A percentile compares a stretch with the other conserved stretches of the same genome.
Conservation (phyloP, 176 grass and related monocot species). For the maize (Zea mays) region DNA sequence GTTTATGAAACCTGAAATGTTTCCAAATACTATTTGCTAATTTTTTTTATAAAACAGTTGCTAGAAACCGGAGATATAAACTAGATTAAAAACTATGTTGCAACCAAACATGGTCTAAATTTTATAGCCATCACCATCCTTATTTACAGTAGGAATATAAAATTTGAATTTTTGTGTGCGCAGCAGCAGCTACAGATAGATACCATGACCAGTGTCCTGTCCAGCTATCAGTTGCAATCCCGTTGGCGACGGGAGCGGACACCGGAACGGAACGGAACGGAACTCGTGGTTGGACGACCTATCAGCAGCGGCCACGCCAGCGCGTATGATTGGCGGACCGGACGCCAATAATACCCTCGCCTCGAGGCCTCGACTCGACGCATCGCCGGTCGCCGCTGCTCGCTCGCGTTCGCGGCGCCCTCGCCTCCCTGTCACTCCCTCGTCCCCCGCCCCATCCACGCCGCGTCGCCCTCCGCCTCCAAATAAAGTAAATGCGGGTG, state of each 20-base stretch:
- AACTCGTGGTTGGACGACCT: background rate
- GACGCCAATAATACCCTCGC: slow-evolving; percentile 31
- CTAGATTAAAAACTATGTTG: no score
- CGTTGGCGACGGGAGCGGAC: background rate
- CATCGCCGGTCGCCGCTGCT: slow-evolving; percentile 12
- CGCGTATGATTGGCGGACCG: slow-evolving; percentile 34
- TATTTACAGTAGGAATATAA: no score
- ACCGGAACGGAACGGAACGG: slow-evolving; percentile 25
- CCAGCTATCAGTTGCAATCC: background rate
- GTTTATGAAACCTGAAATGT: no score
- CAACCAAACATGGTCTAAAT: no score
- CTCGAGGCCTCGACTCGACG: slow-evolving; percentile 1
- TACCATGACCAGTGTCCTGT: no score
- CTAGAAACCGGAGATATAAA: no score
- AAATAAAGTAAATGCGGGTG: slow-evolving; percentile 52
- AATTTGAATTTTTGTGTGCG: no score
- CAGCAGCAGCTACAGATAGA: no score
- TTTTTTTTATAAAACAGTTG: no score
- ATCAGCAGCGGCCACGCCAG: slow-evolving; percentile 12
- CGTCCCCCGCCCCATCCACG: slow-evolving; percentile 33
- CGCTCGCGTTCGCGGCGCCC: slow-evolving; percentile 18
- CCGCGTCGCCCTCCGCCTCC: slow-evolving; percentile 6
- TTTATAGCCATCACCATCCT: no score
- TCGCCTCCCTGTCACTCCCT: slow-evolving; percentile 23
- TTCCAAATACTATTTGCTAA: no score